A percentile compares a stretch with the other conserved stretches of the same genome.
Conservation (phyloP, 2,329 filamentous ascomycete genomes). For the Diaporthe sp. region DNA sequence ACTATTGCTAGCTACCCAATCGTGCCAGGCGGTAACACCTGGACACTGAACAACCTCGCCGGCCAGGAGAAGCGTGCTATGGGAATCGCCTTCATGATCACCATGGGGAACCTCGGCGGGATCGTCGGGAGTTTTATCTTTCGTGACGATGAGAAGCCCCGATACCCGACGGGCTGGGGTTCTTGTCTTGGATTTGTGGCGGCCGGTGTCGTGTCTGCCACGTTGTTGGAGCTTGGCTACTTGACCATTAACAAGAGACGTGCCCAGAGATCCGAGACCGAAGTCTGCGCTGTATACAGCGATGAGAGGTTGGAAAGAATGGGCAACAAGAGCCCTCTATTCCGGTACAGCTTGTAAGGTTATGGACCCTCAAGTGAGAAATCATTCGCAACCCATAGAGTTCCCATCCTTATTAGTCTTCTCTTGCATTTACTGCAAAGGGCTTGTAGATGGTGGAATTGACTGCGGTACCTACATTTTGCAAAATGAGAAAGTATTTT, state of each 20-base stretch:
- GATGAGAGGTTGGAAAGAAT: conserved; percentile 55
- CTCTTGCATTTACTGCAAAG: no score
- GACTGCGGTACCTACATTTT: no score
- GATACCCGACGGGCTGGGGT: conserved; percentile 34
- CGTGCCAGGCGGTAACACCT: conserved; percentile 74
- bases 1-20: conserved; percentile 78
- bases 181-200: conserved; percentile 49
- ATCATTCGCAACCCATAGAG: no score
- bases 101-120: conserved; percentile 55
- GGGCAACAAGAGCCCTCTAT: conserved; percentile 58
- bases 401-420: no score
- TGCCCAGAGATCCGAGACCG: conserved; percentile 44
- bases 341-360: conserved; percentile 49
- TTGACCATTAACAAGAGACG: conserved; percentile 48
- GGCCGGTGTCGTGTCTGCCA: conserved; percentile 46
- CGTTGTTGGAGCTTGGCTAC: conserved; percentile 50
- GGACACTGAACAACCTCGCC: conserved; percentile 77
- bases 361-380: no score
- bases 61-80: conserved; percentile 53
- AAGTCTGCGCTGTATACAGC: conserved; percentile 51
- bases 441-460: no score
- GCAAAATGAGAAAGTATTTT: no score
- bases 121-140: conserved; percentile 68
- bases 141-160: conserved; percentile 42
- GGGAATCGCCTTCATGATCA: conserved; percentile 55